A percentile compares a stretch with the other conserved stretches of the same genome.
phyloP scores from a whole-genome alignment of 257 asterid species.

The Verbascum thapsus region DNA sequence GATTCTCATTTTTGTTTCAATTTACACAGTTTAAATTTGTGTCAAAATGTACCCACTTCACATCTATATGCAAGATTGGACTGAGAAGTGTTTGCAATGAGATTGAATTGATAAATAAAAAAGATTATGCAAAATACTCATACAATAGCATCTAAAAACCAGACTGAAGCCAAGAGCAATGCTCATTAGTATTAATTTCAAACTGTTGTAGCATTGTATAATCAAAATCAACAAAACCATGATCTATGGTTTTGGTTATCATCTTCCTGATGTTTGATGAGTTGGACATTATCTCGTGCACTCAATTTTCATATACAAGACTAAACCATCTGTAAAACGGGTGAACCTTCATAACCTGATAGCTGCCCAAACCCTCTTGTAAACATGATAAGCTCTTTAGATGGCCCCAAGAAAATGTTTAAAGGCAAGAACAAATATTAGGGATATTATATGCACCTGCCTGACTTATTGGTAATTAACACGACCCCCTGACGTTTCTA shows the following conservation, averaged over 20 bases:
- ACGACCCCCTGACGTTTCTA: no score
- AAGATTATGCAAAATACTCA: neutral
- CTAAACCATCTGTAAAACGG: neutral
- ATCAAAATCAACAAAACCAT: neutral
- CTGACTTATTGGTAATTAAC: no score
- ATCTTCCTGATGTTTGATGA: no score
- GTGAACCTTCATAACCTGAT: neutral
- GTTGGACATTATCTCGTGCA: no score
- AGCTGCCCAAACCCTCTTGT: neutral
- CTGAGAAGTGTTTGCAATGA: neutral
- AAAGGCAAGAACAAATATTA: neutral
- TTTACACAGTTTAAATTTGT: neutral
- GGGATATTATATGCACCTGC: no score
- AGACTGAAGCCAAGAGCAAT: neutral
- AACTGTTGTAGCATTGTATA: neutral
- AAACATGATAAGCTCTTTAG: neutral
- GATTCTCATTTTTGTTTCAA: neutral
- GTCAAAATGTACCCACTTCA: neutral
- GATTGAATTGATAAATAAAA: neutral
- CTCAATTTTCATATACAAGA: neutral
- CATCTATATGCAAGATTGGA: neutral
- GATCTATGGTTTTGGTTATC: conserved; percentile 3
- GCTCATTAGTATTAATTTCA: conserved; percentile 1
- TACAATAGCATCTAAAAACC: neutral
- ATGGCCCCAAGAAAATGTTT: neutral